Evolutionary conservation across 2,329 filamentous ascomycete genomes (phyloP), one percentile per base, ranked within the genome.

Genomic region (Uncinocarpus reesii): DNA sequence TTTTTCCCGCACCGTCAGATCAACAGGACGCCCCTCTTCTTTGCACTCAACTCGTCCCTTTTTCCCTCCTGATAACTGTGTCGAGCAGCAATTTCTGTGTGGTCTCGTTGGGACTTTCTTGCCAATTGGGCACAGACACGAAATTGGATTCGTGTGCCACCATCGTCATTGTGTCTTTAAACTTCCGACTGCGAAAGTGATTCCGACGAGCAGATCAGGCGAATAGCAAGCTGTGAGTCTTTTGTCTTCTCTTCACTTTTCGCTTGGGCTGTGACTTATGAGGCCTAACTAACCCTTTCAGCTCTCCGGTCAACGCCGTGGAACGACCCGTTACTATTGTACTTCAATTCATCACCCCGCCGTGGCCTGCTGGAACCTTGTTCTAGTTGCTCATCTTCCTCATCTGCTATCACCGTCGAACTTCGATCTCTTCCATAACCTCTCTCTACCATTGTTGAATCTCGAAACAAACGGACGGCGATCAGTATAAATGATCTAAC

Each of bases 401-500:
- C 8, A 15, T 21, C n/a, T 32, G 2, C 15, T 18, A 1, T 29
- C 20, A 18, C 18, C n/a, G 20, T 24, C 13, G 18, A 35, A 24
- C 36, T 36, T 20, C 3, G 20, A n/a, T n/a, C n/a, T n/a, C n/a
- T n/a, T n/a, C n/a, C n/a, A n/a, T n/a, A n/a, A n/a, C n/a, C n/a
- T n/a, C n/a, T 5, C 11, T 26, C 13, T 36, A 31, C 3, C 10
- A 24, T 45, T 13, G 16, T 8, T 20, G n/a, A 13, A 20, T 21
- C 5, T 31, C 7, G 15, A 3, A 21, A 32, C 16, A 26, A 8
- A 16, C 15, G 36, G 20, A 8, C 3, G 7, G 4, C 11, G 29
- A 29, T 15, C 13, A 18, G 41, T 47, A 28, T 51, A 42, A 46
- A 55, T 53, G 53, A 32, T 49, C 42, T 53, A 51, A 51, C 47